Base-by-base conservation (phyloP, 2,329 filamentous ascomycete genomes). In the Cladosporium cucumerinum region DNA sequence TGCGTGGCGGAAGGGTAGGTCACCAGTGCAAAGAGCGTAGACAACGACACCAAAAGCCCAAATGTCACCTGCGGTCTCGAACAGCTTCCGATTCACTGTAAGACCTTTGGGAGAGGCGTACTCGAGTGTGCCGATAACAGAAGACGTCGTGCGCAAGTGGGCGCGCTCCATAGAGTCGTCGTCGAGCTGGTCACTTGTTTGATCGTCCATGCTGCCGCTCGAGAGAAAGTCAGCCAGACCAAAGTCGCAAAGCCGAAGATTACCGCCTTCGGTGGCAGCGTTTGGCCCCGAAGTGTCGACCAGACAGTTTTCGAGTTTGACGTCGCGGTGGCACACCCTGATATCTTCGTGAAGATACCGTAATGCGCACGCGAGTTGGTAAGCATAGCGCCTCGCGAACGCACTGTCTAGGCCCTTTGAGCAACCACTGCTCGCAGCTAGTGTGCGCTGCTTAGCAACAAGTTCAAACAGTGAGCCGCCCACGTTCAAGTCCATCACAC, bases 231-330 rank as follows among this genome's bases (percentile, higher is more conserved):
- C 87, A 14, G 87, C 86, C 79, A 90, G 87, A 57, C 87, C 87
- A 71, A 90, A 90, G 72, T 90, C 87, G 74, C 87, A 89, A 5
- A 90, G 80, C 5, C 88, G 82, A 7, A 90, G 72, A 39, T 83
- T 82, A 10, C 85, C 86, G 18, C 83, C 81, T 43, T 83, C 78
- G 0, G 74, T 75, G 11, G 80, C 80, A 5, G 82, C 80, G 8
- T 81, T 73, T 3, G 80, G 77, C 23, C 46, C 55, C 21, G 82
- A 78, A 68, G 84, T 82, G 69, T 89, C 86, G 39, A 89, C 71
- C 2, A 90, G 82, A 69, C 87, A 89, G 68, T 90, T 90, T 72
- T 90, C 87, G 26, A 89, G 82, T 73, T 90, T 90, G 72, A 90
- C 83, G 72, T 90, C 87, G 57, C 87, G 82, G 72, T 90, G 87